Base-by-base conservation (phyloP, 352 stramenopile genomes). In the Phytopythium montanum region DNA sequence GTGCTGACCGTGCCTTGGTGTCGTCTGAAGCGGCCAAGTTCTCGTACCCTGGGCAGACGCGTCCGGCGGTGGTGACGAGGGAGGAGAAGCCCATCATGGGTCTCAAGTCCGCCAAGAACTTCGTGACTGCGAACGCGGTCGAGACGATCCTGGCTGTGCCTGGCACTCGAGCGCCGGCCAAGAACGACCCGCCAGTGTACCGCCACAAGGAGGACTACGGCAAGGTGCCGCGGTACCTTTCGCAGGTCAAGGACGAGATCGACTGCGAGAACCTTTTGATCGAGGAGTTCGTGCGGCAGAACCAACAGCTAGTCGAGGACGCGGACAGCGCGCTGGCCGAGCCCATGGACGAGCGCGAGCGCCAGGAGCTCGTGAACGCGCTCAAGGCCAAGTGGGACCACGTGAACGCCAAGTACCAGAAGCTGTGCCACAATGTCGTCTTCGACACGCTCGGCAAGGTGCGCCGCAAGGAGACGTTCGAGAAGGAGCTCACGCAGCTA, bases 321-420 rank as follows among this genome's bases (percentile, higher is more conserved):
- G 75, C 93, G 16, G 72, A 76, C 18, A 72, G 76, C 68, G 73
- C 68, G 45, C 59, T 69, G 41, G 61, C 81, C 62, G 76, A 88
- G 62, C 66, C 74, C 18, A 89, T 98, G 75, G 80, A 95, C 55
- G 93, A 98, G 60, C 61, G 68, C 39, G 92, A 98, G 56, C 85
- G 91, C 31, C 48, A 70, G 44, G 70, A 90, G 38, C 75, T 98
- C 50, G 79, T 98, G 31, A 70, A 97, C 31, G 81, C 79, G 34
- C 79, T 98, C 60, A 98, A 98, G 67, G 80, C 79, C 38, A 96
- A 97, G 70, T 98, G 94, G 93, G 92, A 97, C 60, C 82, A 95
- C 33, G 88, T 97, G 26, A 98, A 98, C 64, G 56, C 65, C 36
- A 88, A 97, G 68, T 98, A 98, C 72, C 94, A 98, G 68, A 97